Conservation (phyloP, 176 grass and related monocot genomes). For the Metroxylon sagu region DNA sequence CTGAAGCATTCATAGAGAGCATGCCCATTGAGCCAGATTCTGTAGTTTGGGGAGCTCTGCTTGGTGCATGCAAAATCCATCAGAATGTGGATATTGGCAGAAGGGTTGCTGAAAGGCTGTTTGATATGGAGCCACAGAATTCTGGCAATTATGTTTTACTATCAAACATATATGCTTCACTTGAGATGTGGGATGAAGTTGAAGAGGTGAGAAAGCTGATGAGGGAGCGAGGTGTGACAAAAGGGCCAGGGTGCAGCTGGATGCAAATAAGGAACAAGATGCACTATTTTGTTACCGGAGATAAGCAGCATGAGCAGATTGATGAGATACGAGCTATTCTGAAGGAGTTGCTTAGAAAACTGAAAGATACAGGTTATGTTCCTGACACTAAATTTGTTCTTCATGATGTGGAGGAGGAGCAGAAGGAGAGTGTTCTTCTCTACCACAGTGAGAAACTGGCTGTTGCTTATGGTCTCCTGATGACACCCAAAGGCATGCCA, state of each 20-base stretch:
- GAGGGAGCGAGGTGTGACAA: slow-evolving; percentile 40
- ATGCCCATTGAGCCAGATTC: too few relatives aligned
- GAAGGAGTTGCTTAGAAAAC: slow-evolving; percentile 28
- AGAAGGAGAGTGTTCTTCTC: slow-evolving; percentile 44
- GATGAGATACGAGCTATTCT: slow-evolving; percentile 39
- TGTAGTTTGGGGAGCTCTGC: too few relatives aligned
- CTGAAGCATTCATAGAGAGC: too few relatives aligned
- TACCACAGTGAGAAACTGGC: slow-evolving; percentile 54
- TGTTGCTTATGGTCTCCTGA: slow-evolving; percentile 54
- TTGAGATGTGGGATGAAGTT: slow-evolving; percentile 56
- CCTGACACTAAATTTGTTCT: slow-evolving; percentile 58
- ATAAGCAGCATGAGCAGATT: slow-evolving; percentile 44
- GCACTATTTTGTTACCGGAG: slow-evolving; percentile 45
- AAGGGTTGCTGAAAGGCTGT: slow-evolving; percentile 53
- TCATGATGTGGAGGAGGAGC: slow-evolving; percentile 53
- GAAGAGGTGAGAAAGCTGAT: slow-evolving; percentile 49
- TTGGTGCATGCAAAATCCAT: too few relatives aligned
- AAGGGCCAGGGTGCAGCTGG: slow-evolving; percentile 57
- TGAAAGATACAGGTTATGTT: slow-evolving; percentile 52
- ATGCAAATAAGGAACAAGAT: slow-evolving; percentile 51
- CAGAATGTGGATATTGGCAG: not conserved
- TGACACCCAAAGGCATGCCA: slow-evolving; percentile 14
- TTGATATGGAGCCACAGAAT: slow-evolving; percentile 49
- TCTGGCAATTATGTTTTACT: slow-evolving; percentile 55
- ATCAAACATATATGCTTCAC: slow-evolving; percentile 66